phyloP scores from a whole-genome alignment of 2,329 filamentous ascomycete genomes.

The Sporothrix pseudoabietina region DNA sequence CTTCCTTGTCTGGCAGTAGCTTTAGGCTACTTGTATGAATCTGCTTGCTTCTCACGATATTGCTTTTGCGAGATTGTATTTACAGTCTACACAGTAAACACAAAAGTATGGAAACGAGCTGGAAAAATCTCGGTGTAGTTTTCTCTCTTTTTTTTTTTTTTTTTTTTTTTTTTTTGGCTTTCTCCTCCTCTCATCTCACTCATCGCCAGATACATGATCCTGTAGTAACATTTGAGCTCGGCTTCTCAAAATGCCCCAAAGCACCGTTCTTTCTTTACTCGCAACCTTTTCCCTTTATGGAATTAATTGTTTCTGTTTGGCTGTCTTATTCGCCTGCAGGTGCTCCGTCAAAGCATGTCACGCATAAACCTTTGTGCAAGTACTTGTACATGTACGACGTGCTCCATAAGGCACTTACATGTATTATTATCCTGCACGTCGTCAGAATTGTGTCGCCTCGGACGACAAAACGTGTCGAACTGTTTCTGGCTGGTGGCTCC shows the following conservation, averaged over 20 bases:
- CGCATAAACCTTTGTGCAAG: not conserved
- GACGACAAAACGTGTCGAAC: conserved; percentile 8
- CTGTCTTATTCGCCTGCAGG: not conserved
- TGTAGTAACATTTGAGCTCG: not conserved
- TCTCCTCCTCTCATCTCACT: not conserved
- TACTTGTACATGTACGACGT: not conserved
- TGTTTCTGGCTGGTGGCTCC: conserved; percentile 18
- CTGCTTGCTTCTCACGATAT: not conserved
- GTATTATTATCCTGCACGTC: not conserved
- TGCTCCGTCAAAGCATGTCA: not conserved
- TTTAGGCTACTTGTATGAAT: not conserved
- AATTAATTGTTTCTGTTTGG: not conserved
- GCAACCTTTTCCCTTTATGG: not conserved
- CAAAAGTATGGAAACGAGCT: conserved; percentile 2
- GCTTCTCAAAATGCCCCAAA: not conserved
- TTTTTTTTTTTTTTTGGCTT: too few species aligned
- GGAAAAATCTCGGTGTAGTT: conserved; percentile 16
- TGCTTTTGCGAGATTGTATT: not conserved
- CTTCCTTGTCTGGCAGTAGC: not conserved
- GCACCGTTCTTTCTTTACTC: not conserved
- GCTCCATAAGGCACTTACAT: not conserved
- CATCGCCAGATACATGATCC: not conserved
- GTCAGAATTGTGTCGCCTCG: not conserved
- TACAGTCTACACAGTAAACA: not conserved
- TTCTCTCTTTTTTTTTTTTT: too few species aligned